Evolutionary conservation across 2,329 filamentous ascomycete species (phyloP).

Genomic region (Hypomyces perniciosus): DNA sequence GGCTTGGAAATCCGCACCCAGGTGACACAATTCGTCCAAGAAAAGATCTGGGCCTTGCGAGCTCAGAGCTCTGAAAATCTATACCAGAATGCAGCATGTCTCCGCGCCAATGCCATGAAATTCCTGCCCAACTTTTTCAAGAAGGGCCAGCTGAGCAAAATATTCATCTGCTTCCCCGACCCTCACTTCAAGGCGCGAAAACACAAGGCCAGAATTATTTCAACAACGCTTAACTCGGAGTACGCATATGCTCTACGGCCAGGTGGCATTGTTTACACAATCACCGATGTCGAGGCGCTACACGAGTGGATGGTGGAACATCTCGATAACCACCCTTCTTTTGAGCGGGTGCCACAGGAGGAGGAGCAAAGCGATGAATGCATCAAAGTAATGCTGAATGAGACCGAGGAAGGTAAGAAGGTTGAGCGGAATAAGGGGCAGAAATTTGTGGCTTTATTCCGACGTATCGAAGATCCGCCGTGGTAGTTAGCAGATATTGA

Average conservation of each 20-base stretch:
- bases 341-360: slow-evolving; percentile 65
- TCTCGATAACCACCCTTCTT: slow-evolving; percentile 70
- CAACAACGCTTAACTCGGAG: slow-evolving; percentile 79
- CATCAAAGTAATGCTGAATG: slow-evolving; percentile 66
- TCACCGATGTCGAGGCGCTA: slow-evolving; percentile 93
- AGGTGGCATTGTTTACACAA: slow-evolving; percentile 87
- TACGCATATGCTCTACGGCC: slow-evolving; percentile 84
- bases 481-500: slow-evolving; percentile 46
- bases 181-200: slow-evolving; percentile 97
- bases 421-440: slow-evolving; percentile 82
- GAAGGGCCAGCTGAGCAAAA: slow-evolving; percentile 73
- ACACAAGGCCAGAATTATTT: slow-evolving; percentile 94
- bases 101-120: slow-evolving; percentile 97
- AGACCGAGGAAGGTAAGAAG: slow-evolving; percentile 98
- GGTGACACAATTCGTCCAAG: slow-evolving; percentile 85
- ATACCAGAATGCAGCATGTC: slow-evolving; percentile 83
- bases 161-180: slow-evolving; percentile 98
- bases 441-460: slow-evolving; percentile 88
- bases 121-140: slow-evolving; percentile 97
- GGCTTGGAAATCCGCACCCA: slow-evolving; percentile 89
- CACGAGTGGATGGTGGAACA: slow-evolving; percentile 91
- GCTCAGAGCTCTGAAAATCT: slow-evolving; percentile 50
- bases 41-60: slow-evolving; percentile 77
- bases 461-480: slow-evolving; percentile 69
- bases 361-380: slow-evolving; percentile 65